A percentile compares a stretch with the other conserved stretches of the same genome.
Conservation (phyloP, 2,329 filamentous ascomycete species). For the Penicillium sp. region DNA sequence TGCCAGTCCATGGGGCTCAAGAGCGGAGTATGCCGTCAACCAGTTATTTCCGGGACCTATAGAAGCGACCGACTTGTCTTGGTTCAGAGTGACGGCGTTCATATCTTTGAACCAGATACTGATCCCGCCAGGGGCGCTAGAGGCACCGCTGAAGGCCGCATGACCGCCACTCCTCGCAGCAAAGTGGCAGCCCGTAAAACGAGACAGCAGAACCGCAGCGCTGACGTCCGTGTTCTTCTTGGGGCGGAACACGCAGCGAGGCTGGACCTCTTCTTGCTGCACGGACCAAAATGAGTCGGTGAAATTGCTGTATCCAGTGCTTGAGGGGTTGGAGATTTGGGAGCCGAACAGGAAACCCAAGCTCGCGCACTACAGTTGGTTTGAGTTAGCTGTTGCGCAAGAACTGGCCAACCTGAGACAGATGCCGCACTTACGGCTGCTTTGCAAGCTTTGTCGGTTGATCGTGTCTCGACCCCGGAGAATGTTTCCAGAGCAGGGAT, state of each 20-base stretch:
- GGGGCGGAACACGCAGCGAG: conserved; percentile 36
- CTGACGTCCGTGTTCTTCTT: conserved; percentile 29
- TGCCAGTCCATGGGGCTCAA: conserved; percentile 33
- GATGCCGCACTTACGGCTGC: background rate
- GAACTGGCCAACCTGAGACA: background rate
- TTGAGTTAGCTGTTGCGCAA: background rate
- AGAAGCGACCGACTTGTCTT: conserved; percentile 27
- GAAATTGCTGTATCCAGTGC: conserved; percentile 19
- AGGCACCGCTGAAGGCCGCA: conserved; percentile 53
- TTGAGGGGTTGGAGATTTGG: conserved; percentile 16
- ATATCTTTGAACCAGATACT: conserved; percentile 34
- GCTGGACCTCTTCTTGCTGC: conserved; percentile 36
- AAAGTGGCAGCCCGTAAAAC: conserved; percentile 42
- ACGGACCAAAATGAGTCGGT: conserved; percentile 35
- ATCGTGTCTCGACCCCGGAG: conserved; percentile 1
- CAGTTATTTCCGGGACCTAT: conserved; percentile 38
- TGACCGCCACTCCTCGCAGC: conserved; percentile 58
- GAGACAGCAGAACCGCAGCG: conserved; percentile 31
- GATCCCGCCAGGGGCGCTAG: conserved; percentile 47
- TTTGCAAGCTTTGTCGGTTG: conserved; percentile 4
- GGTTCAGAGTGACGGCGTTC: conserved; percentile 27
- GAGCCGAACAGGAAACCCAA: conserved; percentile 16
- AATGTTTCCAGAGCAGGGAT: conserved; percentile 8
- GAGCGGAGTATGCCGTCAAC: conserved; percentile 32
- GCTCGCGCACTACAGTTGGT: conserved; percentile 10